These are phyloP conservation scores for Oropetium thomaeum DNA, from an alignment of 176 grass and related monocot species.

Conservation along the genomic window DNA sequence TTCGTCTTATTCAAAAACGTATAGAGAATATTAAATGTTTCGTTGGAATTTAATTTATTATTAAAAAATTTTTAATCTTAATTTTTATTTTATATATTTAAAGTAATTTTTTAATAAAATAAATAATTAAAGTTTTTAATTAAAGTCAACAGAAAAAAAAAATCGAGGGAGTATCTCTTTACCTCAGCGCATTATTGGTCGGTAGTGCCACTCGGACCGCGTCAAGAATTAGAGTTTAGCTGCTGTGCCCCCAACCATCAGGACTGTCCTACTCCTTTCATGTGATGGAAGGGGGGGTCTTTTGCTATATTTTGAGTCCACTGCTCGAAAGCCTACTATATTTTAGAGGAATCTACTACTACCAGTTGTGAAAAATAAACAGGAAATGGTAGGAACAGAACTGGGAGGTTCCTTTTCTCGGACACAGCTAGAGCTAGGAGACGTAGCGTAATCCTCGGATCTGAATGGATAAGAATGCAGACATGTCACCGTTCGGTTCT, in stretches of 20 bases:
- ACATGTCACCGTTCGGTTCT: constrained; percentile 2
- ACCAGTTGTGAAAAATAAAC: neutral
- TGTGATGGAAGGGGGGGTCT: neutral
- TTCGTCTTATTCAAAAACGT: no score
- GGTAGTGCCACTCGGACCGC: neutral
- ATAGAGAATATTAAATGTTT: no score
- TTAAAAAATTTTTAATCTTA: no score
- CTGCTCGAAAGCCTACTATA: neutral
- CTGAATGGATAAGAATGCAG: constrained; percentile 15
- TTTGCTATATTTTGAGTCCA: neutral
- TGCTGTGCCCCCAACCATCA: neutral
- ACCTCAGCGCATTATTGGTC: neutral
- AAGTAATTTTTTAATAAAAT: no score
- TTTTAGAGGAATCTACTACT: neutral
- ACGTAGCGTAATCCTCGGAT: constrained; percentile 7
- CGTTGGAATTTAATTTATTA: no score
- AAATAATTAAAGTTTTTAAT: no score
- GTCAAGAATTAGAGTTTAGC: constrained; percentile 7
- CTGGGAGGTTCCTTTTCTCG: neutral
- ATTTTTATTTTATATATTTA: no score
- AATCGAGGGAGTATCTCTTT: no score
- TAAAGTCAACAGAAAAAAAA: no score
- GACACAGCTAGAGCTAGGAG: constrained; percentile 1
- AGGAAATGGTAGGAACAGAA: neutral
- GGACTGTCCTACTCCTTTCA: neutral